Percentiles rank a stretch among this genome's conserved stretches.
phyloP scores from a whole-genome alignment of 2,329 filamentous ascomycete species.

The Epicoccum sorghinum region DNA sequence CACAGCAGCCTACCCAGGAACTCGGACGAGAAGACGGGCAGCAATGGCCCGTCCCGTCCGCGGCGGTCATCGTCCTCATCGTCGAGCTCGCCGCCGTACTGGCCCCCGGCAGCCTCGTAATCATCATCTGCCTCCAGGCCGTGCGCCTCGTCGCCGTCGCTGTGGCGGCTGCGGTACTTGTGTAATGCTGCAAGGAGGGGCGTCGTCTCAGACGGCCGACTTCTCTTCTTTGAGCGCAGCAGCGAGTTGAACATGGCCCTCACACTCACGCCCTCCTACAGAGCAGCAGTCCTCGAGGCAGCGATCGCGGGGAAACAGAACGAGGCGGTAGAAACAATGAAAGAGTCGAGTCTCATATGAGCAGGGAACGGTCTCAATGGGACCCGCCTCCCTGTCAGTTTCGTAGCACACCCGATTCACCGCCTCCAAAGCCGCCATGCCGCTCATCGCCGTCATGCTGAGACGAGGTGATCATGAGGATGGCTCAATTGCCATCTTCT shows the following conservation, averaged over 20 bases:
- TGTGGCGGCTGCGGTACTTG: conserved; percentile 35
- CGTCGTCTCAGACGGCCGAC: conserved; percentile 38
- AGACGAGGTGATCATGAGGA: conserved; percentile 20
- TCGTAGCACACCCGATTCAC: conserved; percentile 17
- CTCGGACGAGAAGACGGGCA: conserved; percentile 50
- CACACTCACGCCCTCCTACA: conserved; percentile 14
- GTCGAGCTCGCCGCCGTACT: conserved; percentile 39
- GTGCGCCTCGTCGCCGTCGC: conserved; percentile 30
- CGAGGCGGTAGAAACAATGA: conserved; percentile 1
- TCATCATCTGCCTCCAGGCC: conserved; percentile 26
- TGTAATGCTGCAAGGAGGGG: conserved; percentile 43
- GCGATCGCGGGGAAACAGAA: conserved; percentile 3
- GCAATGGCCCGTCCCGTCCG: conserved; percentile 40
- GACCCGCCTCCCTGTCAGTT: conserved; percentile 11
- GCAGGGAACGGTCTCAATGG: conserved; percentile 8
- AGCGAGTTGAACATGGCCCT: conserved; percentile 48
- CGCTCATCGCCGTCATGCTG: conserved; percentile 18
- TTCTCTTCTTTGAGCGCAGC: conserved; percentile 38
- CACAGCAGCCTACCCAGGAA: conserved; percentile 39
- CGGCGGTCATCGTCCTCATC: conserved; percentile 37
- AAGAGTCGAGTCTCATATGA: conserved; percentile 10
- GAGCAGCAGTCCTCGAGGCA: conserved; percentile 11
- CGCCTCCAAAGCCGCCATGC: conserved; percentile 15
- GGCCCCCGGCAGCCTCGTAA: conserved; percentile 24
- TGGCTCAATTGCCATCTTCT: conserved; percentile 16